A percentile compares a stretch with the other conserved stretches of the same genome.
Evolutionary conservation across 1,139 yeast genomes (phyloP).

Genomic region (Casaregolazyma lundiana): DNA sequence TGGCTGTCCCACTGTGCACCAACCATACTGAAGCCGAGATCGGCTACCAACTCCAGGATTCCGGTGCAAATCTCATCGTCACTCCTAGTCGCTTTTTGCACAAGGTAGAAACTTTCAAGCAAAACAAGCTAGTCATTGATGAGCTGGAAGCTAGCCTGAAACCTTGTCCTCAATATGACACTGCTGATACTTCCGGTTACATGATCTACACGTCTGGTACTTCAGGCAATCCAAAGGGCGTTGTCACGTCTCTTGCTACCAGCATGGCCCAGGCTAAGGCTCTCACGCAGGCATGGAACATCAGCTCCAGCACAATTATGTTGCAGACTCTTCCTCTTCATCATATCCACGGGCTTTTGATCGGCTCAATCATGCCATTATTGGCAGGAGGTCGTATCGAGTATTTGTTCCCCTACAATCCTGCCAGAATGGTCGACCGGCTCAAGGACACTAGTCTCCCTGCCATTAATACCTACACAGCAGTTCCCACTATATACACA

Average conservation of each 20-base stretch:
- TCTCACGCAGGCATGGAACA: constrained; percentile 33
- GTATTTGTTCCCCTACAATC: constrained; percentile 33
- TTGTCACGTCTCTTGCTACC: constrained; percentile 34
- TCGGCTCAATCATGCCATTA: constrained; percentile 34
- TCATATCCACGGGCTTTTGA: constrained; percentile 37
- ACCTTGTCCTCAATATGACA: constrained; percentile 4
- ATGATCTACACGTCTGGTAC: constrained; percentile 38
- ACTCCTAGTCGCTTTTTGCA: constrained; percentile 30
- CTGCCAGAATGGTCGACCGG: constrained; percentile 28
- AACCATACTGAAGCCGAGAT: constrained; percentile 34
- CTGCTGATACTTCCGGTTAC: constrained; percentile 24
- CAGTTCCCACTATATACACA: constrained; percentile 38
- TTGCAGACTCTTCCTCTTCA: constrained; percentile 36
- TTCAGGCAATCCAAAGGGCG: constrained; percentile 38
- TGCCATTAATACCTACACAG: constrained; percentile 34
- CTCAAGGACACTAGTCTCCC: constrained; percentile 25
- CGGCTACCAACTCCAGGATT: constrained; percentile 31
- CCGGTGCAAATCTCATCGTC: constrained; percentile 28
- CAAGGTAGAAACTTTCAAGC: constrained; percentile 25
- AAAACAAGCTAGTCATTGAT: constrained; percentile 21
- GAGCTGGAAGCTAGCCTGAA: constrained; percentile 10
- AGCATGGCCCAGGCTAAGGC: constrained; percentile 34
- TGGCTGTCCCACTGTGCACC: constrained; percentile 35
- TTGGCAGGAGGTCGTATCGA: constrained; percentile 36
- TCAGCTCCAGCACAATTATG: constrained; percentile 28